A percentile compares a stretch with the other conserved stretches of the same genome.
These are phyloP conservation scores for Crucihimalaya himalaica DNA, from an alignment of 345 rosid species.

Conservation along the genomic window DNA sequence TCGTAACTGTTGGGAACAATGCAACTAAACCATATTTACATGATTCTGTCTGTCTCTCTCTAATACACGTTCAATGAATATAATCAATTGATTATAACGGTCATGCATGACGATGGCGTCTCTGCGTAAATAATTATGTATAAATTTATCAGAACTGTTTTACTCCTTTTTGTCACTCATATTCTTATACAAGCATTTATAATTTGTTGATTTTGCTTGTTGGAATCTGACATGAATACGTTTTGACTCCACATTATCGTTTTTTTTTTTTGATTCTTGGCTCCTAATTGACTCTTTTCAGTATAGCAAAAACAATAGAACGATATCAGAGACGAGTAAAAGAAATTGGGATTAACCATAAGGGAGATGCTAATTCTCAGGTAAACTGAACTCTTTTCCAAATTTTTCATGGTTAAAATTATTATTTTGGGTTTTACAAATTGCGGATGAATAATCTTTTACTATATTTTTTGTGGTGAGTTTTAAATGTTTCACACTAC, in stretches of 20 bases:
- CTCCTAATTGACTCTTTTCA: conserved; percentile 30
- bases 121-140: not conserved
- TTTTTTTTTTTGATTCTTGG: not conserved
- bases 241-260: conserved; percentile 2
- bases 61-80: not conserved
- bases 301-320: conserved; percentile 66
- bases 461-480: not conserved
- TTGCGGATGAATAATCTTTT: not conserved
- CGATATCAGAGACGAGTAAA: conserved; percentile 62
- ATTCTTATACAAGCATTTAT: not conserved
- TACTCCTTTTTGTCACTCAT: not conserved
- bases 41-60: conserved; percentile 15
- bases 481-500: not conserved
- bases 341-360: conserved; percentile 46
- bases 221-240: conserved; percentile 4
- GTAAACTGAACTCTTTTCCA: conserved; percentile 35
- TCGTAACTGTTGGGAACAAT: conserved; percentile 24
- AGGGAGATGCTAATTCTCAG: conserved; percentile 44
- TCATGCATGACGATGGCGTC: not conserved
- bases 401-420: not conserved
- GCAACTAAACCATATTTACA: conserved; percentile 1
- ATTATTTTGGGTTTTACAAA: not conserved
- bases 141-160: not conserved
- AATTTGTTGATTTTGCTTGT: not conserved
- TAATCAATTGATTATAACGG: not conserved